phyloP scores from a whole-genome alignment of 129 eudicot genomes.

The Gnaphalium uliginosum region DNA sequence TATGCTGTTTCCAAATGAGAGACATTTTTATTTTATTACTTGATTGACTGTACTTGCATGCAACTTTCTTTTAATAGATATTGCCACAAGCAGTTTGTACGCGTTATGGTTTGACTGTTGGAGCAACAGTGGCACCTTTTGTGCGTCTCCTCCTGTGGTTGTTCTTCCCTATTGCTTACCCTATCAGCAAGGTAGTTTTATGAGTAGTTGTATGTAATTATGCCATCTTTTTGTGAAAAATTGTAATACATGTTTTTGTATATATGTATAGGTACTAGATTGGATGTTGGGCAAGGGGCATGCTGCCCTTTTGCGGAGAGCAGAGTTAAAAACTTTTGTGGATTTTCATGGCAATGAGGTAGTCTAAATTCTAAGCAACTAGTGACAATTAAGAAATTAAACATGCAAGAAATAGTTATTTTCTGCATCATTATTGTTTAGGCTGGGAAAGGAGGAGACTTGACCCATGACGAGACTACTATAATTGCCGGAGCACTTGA shows the following conservation, averaged over 20 bases:
- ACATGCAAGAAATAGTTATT: neutral
- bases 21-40: neutral
- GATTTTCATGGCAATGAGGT: slow-evolving; percentile 99
- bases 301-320: slow-evolving; percentile 84
- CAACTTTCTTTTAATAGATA: slow-evolving; percentile 47
- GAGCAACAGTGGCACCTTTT: slow-evolving; percentile 89
- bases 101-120: slow-evolving; percentile 91
- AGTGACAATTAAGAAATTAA: neutral
- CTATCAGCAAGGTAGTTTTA: slow-evolving; percentile 87
- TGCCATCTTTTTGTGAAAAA: neutral
- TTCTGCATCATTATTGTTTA: slow-evolving; percentile 21
- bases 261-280: slow-evolving; percentile 65
- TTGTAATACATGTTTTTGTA: slow-evolving; percentile 3
- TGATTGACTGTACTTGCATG: slow-evolving; percentile 3
- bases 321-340: slow-evolving; percentile 96
- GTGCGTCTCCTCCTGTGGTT: slow-evolving; percentile 79
- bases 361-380: slow-evolving; percentile 15
- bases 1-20: neutral
- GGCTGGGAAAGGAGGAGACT: slow-evolving; percentile 99
- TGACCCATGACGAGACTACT: slow-evolving; percentile 98
- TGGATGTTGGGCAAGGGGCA: slow-evolving; percentile 98
- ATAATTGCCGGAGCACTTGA: slow-evolving; percentile 97
- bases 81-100: slow-evolving; percentile 96
- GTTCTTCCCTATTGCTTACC: slow-evolving; percentile 91
- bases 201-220: slow-evolving; percentile 2